Evolutionary conservation across 192 early-diverging fungal species (phyloP).

Genomic region (Coemansia sp.): DNA sequence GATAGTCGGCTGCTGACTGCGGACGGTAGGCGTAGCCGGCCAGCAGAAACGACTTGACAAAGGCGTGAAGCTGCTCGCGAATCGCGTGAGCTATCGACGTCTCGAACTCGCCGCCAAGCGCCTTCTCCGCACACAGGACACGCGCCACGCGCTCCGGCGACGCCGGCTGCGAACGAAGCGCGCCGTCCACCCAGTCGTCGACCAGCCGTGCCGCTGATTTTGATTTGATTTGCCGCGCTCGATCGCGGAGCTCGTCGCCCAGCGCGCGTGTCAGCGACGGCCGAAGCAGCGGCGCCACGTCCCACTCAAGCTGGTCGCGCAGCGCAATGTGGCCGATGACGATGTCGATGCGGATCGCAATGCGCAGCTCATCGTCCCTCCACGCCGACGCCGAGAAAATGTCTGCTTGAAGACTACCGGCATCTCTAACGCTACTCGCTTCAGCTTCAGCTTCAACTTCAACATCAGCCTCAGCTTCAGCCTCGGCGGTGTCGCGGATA

Average conservation of each 20-base stretch:
- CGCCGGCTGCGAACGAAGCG: constrained; percentile 23
- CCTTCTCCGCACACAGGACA: constrained; percentile 72
- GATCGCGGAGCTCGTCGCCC: constrained; percentile 16
- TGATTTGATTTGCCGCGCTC: background rate
- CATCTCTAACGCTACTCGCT: constrained; percentile 3
- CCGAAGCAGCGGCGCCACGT: constrained; percentile 58
- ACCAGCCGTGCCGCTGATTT: background rate
- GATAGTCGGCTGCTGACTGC: constrained; percentile 45
- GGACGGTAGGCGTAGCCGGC: constrained; percentile 81
- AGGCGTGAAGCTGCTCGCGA: constrained; percentile 88
- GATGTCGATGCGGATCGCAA: constrained; percentile 85
- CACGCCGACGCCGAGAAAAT: constrained; percentile 5
- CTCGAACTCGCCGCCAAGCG: constrained; percentile 85
- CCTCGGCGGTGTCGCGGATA: constrained; percentile 1
- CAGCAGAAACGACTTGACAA: constrained; percentile 78
- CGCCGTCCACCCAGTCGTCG: constrained; percentile 37
- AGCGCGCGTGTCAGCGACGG: constrained; percentile 25
- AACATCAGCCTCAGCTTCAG: background rate
- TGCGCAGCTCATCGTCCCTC: constrained; percentile 68
- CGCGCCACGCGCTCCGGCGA: constrained; percentile 87
- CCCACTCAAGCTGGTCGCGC: constrained; percentile 96
- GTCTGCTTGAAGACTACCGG: background rate
- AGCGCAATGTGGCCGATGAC: constrained; percentile 80
- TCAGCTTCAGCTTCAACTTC: background rate
- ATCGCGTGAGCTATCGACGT: constrained; percentile 90